A percentile compares a stretch with the other conserved stretches of the same genome.
phyloP scores from a whole-genome alignment of 2,329 filamentous ascomycete genomes.

The Arthrobotrys sphaeroides region DNA sequence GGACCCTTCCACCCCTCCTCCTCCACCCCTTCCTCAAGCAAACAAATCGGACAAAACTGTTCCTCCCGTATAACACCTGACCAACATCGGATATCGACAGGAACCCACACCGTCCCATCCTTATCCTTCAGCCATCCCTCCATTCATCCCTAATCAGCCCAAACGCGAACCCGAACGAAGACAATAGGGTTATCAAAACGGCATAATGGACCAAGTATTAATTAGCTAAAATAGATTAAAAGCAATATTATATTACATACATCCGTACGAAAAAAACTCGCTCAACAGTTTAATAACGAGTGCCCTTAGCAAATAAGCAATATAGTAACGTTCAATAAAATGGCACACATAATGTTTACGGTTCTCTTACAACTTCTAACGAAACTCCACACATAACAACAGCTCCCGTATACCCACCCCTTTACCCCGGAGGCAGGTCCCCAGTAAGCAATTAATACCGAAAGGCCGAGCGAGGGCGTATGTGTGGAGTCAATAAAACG shows the following conservation, averaged over 20 bases:
- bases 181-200: neutral
- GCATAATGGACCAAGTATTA: conserved; percentile 5
- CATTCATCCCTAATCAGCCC: neutral
- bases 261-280: no score
- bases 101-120: conserved; percentile 5
- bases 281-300: neutral
- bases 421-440: conserved; percentile 15
- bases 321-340: neutral
- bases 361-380: conserved; percentile 12
- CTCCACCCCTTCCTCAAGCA: neutral
- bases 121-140: neutral
- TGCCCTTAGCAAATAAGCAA: neutral
- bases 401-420: neutral
- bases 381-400: conserved; percentile 24
- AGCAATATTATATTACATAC: conserved; percentile 12
- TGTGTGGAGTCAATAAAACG: conserved; percentile 28
- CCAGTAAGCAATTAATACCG: conserved; percentile 30
- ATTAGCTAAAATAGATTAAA: conserved; percentile 30
- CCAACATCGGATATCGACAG: conserved; percentile 17
- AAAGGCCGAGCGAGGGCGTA: conserved; percentile 32
- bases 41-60: conserved; percentile 14
- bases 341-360: neutral
- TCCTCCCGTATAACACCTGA: conserved; percentile 16
- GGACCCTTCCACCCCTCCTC: neutral
- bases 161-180: neutral